phyloP scores from a whole-genome alignment of 768 basidiomycete genomes.

The Cytidiella melzeri region DNA sequence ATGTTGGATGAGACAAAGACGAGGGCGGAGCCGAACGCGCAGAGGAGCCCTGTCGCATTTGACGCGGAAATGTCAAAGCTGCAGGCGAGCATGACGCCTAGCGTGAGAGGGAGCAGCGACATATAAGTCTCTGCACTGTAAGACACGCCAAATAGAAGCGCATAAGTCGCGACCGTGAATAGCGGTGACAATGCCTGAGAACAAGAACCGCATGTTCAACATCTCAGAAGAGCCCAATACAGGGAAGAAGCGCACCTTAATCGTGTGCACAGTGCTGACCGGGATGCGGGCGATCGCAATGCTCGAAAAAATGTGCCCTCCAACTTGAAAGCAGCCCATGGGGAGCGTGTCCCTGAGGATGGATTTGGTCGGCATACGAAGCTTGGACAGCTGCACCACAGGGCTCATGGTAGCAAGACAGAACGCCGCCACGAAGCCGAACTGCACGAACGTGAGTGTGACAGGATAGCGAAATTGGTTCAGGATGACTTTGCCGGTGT shows the following conservation, averaged over 20 bases:
- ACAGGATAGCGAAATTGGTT: constrained; percentile 91
- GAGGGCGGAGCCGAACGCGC: constrained; percentile 93
- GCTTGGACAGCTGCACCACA: constrained; percentile 52
- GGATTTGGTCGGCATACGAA: constrained; percentile 64
- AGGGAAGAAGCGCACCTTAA: constrained; percentile 96
- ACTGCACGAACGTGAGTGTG: constrained; percentile 96
- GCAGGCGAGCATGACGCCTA: constrained; percentile 97
- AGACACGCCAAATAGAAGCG: constrained; percentile 86
- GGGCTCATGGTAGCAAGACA: constrained; percentile 84
- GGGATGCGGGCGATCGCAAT: constrained; percentile 95
- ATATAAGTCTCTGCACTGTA: constrained; percentile 90
- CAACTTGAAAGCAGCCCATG: constrained; percentile 98
- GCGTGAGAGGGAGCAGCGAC: constrained; percentile 87
- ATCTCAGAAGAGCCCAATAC: no score
- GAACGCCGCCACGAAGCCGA: constrained; percentile 87
- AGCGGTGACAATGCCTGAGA: constrained; percentile 88
- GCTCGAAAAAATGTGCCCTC: constrained; percentile 95
- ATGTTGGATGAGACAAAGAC: constrained; percentile 98
- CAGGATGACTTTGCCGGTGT: constrained; percentile 94
- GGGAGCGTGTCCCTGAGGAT: constrained; percentile 80
- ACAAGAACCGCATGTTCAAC: no score
- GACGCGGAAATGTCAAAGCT: constrained; percentile 90
- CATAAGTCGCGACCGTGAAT: constrained; percentile 96
- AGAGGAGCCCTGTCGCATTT: constrained; percentile 80
- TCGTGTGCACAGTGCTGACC: constrained; percentile 97